Evolutionary conservation across 768 basidiomycete species (phyloP), one percentile per base, ranked within the genome.

Genomic region (Scleroderma bovista): DNA sequence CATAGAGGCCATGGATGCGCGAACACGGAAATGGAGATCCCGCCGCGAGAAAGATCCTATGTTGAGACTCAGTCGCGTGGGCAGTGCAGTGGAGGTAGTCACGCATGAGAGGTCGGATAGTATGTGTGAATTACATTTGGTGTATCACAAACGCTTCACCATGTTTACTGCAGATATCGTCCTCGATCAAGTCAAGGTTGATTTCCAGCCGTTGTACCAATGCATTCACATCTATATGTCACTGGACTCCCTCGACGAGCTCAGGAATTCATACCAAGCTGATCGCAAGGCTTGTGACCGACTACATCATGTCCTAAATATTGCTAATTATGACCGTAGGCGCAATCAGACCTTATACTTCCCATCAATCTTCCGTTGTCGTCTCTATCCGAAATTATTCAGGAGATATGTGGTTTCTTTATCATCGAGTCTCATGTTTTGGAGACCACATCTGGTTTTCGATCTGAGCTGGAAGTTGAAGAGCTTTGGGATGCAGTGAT

Each of bases 401-500:
- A 95, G 64, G 92, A 97, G 68, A 89, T 98, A 54, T 87, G 93
- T 33, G 96, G 96, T 0, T 99, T 96, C 69, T 99, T 98, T 71
- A 93, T 99, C 51, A 84, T 98, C 56, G 96, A 99, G 69, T 84
- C 81, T 1, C 86, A 95, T 61, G 93, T 99, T 1, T 77, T 97
- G 7, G 82, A 86, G 56, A 91, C 91, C 0, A 91, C 93, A 10
- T 84, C 84, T 16, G 81, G 78, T 31, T 99, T 99, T 71, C 82
- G 96, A n/a, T 90, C 88, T 15, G 79, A 86, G 56, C 77, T 84
- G 40, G 93, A 98, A 56, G 86, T 98, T 2, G 93, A 98, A 56
- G 93, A 94, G 50, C 78, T 99, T 10, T 98, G 95, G 95, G 90
- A 95, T 54, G 82, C 81, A 12, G 79, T 97, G 49, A 79, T 93